Evolutionary conservation across 2,329 filamentous ascomycete genomes (phyloP).

Genomic region (Keithomyces neogunnii): DNA sequence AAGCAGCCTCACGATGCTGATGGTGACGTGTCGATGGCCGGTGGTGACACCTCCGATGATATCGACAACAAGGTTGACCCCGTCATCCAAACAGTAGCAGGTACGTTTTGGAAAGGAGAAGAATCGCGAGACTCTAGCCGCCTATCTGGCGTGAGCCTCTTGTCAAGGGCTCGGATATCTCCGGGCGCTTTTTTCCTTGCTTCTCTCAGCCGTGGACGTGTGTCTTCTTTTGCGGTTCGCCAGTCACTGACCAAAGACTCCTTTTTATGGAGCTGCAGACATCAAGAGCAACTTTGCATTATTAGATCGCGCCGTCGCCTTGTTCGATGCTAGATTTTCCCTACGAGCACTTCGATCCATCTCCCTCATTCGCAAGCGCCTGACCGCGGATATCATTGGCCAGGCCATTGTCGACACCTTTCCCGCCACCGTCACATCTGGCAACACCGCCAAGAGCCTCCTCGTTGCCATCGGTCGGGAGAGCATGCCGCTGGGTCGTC

Average conservation of each 20-base stretch:
- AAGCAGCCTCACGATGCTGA: conserved; percentile 51
- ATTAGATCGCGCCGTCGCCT: conserved; percentile 80
- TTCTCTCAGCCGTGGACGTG: not conserved
- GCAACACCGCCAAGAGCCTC: conserved; percentile 59
- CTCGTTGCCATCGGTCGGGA: conserved; percentile 62
- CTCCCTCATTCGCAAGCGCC: conserved; percentile 86
- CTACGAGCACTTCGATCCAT: conserved; percentile 91
- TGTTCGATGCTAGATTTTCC: conserved; percentile 93
- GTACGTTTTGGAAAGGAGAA: conserved; percentile 29
- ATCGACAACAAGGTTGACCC: conserved; percentile 51
- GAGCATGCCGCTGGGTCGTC: conserved; percentile 52
- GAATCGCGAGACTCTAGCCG: no score
- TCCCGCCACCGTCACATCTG: conserved; percentile 50
- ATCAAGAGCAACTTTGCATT: conserved; percentile 92
- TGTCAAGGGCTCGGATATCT: no score
- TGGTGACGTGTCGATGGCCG: conserved; percentile 65
- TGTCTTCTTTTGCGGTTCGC: not conserved
- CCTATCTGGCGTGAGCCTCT: no score
- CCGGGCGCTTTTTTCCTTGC: no score
- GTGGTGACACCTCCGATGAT: conserved; percentile 44
- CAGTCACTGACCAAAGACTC: conserved; percentile 9
- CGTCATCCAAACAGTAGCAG: conserved; percentile 49
- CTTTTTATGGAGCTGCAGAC: conserved; percentile 45
- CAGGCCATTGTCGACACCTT: conserved; percentile 78
- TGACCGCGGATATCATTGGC: conserved; percentile 72